These are phyloP conservation scores for Geotrichum fermentans DNA, from an alignment of 1,139 yeast species.

Conservation along the genomic window DNA sequence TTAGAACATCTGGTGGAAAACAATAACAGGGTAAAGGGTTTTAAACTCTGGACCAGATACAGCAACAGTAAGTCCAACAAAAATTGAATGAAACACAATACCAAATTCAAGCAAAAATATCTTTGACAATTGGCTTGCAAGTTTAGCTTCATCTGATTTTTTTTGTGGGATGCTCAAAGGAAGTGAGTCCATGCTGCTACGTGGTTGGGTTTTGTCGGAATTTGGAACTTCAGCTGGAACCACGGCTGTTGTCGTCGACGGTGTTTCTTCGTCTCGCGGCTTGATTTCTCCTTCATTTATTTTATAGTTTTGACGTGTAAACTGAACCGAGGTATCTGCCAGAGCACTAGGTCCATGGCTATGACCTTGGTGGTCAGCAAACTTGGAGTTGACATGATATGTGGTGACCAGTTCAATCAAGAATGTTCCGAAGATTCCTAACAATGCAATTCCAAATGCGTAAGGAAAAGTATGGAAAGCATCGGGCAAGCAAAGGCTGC, in stretches of 20 bases:
- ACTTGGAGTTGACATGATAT: constrained; percentile 3
- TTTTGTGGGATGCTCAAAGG: background rate
- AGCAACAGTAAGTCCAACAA: constrained; percentile 71
- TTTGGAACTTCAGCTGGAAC: background rate
- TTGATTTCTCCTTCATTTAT: background rate
- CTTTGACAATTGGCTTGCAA: constrained; percentile 39
- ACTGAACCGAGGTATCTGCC: background rate
- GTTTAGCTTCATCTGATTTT: constrained; percentile 11
- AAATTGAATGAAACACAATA: constrained; percentile 72
- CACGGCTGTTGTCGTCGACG: background rate
- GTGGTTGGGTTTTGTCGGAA: constrained; percentile 13
- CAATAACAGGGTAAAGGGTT: constrained; percentile 70
- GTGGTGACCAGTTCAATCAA: constrained; percentile 32
- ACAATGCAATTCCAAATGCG: constrained; percentile 57
- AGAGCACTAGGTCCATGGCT: constrained; percentile 31
- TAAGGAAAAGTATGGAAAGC: constrained; percentile 54
- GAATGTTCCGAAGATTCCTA: constrained; percentile 38
- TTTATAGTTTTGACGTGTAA: background rate
- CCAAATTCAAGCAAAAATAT: constrained; percentile 73
- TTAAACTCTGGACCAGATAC: constrained; percentile 70
- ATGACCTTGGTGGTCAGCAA: constrained; percentile 17
- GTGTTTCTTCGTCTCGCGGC: background rate
- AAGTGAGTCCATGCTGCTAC: background rate
- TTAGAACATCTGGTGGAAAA: constrained; percentile 89
- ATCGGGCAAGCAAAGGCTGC: constrained; percentile 51